phyloP scores from a whole-genome alignment of 2,329 filamentous ascomycete species.

The Aotearoamyces nothofagi region DNA sequence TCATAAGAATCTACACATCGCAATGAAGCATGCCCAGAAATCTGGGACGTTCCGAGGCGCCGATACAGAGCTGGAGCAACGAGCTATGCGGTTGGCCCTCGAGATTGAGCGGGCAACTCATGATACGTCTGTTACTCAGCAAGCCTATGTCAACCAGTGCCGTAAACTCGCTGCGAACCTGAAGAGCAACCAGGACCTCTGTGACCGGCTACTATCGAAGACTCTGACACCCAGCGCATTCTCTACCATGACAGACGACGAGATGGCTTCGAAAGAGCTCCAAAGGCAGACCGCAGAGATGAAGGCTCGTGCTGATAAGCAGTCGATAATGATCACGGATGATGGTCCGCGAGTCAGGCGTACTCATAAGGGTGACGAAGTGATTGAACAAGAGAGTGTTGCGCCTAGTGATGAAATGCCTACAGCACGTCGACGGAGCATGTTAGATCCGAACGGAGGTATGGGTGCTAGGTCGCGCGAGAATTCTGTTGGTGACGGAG shows the following conservation, averaged over 20 bases:
- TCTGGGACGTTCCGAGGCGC: conserved; percentile 45
- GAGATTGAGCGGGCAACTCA: conserved; percentile 63
- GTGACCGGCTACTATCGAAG: conserved; percentile 58
- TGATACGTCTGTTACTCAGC: conserved; percentile 35
- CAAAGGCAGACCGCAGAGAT: conserved; percentile 64
- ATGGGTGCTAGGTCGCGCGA: conserved; percentile 19
- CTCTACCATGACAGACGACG: conserved; percentile 76
- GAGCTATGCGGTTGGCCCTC: conserved; percentile 57
- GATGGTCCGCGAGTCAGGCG: conserved; percentile 66
- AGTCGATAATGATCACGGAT: conserved; percentile 67
- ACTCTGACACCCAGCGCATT: conserved; percentile 60
- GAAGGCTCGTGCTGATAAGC: conserved; percentile 65
- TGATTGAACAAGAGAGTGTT: conserved; percentile 54
- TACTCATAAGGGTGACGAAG: conserved; percentile 90
- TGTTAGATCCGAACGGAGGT: conserved; percentile 21
- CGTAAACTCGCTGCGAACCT: conserved; percentile 73
- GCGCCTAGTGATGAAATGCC: conserved; percentile 16
- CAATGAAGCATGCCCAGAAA: conserved; percentile 53
- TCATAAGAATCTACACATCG: conserved; percentile 50
- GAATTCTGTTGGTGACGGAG: conserved; percentile 19
- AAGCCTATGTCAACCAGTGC: conserved; percentile 46
- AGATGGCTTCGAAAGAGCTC: conserved; percentile 84
- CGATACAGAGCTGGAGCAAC: conserved; percentile 45
- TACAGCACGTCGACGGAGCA: conserved; percentile 21
- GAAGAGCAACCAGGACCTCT: conserved; percentile 72